phyloP scores from a whole-genome alignment of 164 flowering plant species.

The Vitis rotundifolia region DNA sequence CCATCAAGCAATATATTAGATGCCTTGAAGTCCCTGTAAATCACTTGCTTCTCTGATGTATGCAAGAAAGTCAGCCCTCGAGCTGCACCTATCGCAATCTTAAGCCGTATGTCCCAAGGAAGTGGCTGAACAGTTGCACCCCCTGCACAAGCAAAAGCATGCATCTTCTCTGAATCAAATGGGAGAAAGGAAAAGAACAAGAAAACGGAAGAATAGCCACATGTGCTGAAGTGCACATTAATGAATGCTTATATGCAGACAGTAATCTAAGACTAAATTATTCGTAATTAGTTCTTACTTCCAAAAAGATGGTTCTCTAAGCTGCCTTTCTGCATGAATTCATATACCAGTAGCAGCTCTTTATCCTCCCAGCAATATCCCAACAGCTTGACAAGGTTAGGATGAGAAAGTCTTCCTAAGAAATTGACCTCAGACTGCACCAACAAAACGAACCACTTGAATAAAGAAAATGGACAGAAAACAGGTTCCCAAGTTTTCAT shows the following conservation, averaged over 20 bases:
- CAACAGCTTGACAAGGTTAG: conserved; percentile 76
- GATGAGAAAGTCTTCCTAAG: conserved; percentile 82
- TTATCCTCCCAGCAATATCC: conserved; percentile 80
- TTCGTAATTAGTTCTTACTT: conserved; percentile 46
- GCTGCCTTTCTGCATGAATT: conserved; percentile 85
- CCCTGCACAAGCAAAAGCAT: conserved; percentile 39
- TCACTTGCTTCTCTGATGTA: conserved; percentile 65
- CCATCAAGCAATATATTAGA: conserved; percentile 86
- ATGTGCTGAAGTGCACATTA: neutral
- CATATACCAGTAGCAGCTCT: conserved; percentile 79
- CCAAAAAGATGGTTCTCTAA: conserved; percentile 88
- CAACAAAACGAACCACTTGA: neutral
- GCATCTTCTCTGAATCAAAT: neutral
- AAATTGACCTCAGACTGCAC: conserved; percentile 78
- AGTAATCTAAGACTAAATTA: neutral
- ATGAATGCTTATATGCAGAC: neutral
- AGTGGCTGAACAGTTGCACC: conserved; percentile 67
- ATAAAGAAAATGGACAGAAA: neutral
- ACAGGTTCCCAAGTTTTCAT: no score
- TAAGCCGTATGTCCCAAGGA: conserved; percentile 71
- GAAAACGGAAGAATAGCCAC: neutral
- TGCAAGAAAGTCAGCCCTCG: conserved; percentile 81
- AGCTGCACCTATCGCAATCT: conserved; percentile 80
- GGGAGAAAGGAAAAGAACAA: neutral
- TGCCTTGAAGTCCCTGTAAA: conserved; percentile 86